Evolutionary conservation across 768 basidiomycete species (phyloP).

Genomic region (Hericium rajendrae): DNA sequence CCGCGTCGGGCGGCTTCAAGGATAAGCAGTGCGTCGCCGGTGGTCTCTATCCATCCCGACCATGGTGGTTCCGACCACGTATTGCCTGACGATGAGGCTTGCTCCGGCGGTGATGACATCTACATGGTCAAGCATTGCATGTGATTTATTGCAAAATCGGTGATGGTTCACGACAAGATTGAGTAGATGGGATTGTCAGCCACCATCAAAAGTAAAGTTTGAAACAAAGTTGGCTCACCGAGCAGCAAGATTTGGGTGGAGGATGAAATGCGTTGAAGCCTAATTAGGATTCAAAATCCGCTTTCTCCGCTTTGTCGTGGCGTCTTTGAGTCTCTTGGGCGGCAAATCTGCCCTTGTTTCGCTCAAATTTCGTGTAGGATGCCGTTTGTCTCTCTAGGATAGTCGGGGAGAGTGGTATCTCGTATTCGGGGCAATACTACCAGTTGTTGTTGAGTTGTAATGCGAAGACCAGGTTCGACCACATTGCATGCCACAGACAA

Average conservation of each 20-base stretch:
- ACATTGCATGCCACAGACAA: no score
- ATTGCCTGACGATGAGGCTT: conserved; percentile 20
- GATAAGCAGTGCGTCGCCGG: conserved; percentile 91
- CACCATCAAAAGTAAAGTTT: conserved; percentile 17
- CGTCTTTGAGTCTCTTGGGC: no score
- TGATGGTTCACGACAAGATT: not conserved
- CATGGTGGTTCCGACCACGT: conserved; percentile 87
- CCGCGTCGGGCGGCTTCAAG: conserved; percentile 89
- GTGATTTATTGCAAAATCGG: no score
- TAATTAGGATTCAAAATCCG: conserved; percentile 18
- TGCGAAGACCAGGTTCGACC: no score
- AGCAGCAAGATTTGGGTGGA: conserved; percentile 18
- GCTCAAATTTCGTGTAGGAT: no score
- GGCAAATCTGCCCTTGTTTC: not conserved
- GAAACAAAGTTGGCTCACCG: conserved; percentile 19
- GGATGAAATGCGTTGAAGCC: conserved; percentile 16
- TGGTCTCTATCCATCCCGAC: conserved; percentile 95
- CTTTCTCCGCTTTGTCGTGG: conserved; percentile 10
- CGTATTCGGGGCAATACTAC: no score
- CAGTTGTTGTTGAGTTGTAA: no score
- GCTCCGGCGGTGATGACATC: conserved; percentile 14
- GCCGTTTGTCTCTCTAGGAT: no score
- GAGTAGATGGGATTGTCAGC: no score
- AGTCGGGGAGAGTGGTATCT: no score
- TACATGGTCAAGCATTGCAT: no score